These are phyloP conservation scores for Tulasnella sp. DNA, from an alignment of 768 basidiomycete species.

Conservation along the genomic window DNA sequence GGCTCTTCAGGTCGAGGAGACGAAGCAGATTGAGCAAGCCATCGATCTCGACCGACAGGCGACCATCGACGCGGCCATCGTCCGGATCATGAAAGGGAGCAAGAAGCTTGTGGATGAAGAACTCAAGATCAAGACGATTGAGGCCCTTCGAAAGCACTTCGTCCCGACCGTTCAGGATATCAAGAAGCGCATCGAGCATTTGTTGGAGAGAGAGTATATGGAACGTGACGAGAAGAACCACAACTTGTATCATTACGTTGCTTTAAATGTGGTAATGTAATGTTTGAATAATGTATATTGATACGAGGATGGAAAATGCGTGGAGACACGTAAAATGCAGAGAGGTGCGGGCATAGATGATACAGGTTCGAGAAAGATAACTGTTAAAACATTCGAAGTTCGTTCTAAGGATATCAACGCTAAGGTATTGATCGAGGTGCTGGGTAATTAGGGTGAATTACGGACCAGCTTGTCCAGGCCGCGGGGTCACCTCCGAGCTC, in stretches of 20 bases:
- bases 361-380: too few species aligned
- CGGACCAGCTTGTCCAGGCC: neutral
- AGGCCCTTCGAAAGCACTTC: constrained; percentile 81
- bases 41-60: constrained; percentile 82
- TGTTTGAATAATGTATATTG: neutral
- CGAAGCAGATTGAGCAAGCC: constrained; percentile 62
- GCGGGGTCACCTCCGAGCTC: neutral
- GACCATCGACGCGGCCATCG: constrained; percentile 87
- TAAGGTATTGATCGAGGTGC: neutral
- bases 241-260: constrained; percentile 65
- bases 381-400: too few species aligned
- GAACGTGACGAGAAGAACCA: constrained; percentile 60
- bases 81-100: constrained; percentile 88
- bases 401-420: neutral
- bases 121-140: constrained; percentile 71
- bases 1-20: constrained; percentile 65
- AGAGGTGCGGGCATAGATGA: neutral
- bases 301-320: neutral
- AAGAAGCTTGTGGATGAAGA: constrained; percentile 74
- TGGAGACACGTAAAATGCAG: neutral
- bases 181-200: constrained; percentile 67
- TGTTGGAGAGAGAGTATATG: constrained; percentile 56
- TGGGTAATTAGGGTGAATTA: too few species aligned
- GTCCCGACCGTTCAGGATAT: constrained; percentile 72
- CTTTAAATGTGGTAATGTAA: neutral